Base-by-base conservation (phyloP, 495 filamentous ascomycete species). In the Trichoderma virens region DNA sequence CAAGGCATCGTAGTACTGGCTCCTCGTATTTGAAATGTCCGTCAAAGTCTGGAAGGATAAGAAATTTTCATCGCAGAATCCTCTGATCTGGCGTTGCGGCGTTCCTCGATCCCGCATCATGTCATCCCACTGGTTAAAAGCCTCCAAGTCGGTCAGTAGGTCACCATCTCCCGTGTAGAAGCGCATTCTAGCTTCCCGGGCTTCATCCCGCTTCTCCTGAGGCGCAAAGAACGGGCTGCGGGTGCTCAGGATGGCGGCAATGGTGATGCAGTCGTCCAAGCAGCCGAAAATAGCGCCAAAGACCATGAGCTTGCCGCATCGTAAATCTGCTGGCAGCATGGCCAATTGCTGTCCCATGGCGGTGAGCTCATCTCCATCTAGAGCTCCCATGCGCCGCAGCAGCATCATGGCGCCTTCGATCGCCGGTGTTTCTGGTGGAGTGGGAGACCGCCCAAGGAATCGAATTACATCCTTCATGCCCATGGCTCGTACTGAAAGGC, bases 231-330 rank as follows among this genome's bases (percentile, higher is more conserved):
- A 98, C 0, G 95, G 94, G 64, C 84, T 88, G 66, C 85, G 88
- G 35, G 90, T 85, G 43, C 91, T 96, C 6, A 98, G 80, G 56
- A 97, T 94, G 23, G 91, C 87, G 1, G 94, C 88, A 67, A 98
- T 92, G n/a, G 89, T 91, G 63, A 98, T 80, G 66, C 88, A 90
- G 51, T 93, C 82, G 68, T 96, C 90, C 18, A 98, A 85, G 68
- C 92, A 96, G 23, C 89, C 88, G 70, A 98, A 98, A 51, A 92
- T 93, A 2, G 91, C 89, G 18, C 94, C 95, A 68, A 95, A 96
- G 18, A 98, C 91, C 85, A 98, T 90, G 8, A 98, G 83, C 74
- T 98, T 98, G 23, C 89, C 89, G 72, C 91, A 96, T 13, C 95
- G 86, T 30, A 98, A 79, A 67, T 98, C 94, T 1, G 95, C 92